Conservation (phyloP, 306 rosid species). For the Delonix regia region DNA sequence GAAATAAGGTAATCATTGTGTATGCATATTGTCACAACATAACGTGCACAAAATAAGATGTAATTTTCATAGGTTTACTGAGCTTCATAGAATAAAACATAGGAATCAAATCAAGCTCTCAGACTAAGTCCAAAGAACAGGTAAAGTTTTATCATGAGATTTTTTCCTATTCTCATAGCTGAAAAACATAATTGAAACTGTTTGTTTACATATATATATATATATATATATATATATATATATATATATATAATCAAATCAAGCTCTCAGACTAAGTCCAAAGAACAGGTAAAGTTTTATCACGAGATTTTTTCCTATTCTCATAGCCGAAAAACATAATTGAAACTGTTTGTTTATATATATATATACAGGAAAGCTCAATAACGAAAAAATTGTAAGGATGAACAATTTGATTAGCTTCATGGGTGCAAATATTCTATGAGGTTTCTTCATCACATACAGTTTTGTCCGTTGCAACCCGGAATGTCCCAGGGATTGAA, state of each 20-base stretch:
- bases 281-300: background rate
- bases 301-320: background rate
- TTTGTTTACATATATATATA: background rate
- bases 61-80: background rate
- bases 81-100: background rate
- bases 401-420: background rate
- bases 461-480: conserved; percentile 86
- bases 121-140: background rate
- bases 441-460: conserved; percentile 49
- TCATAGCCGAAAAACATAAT: background rate
- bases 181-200: background rate
- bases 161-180: background rate
- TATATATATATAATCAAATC: too few relatives aligned
- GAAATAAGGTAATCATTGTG: background rate
- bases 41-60: background rate
- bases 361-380: background rate
- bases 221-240: too few relatives aligned
- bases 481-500: conserved; percentile 88
- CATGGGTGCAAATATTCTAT: background rate
- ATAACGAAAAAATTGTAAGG: background rate
- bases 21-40: background rate
- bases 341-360: background rate
- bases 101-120: background rate
- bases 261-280: background rate
- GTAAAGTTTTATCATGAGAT: background rate